Base-by-base conservation (phyloP, 768 basidiomycete species). In the Vishniacozyma victoriae region DNA sequence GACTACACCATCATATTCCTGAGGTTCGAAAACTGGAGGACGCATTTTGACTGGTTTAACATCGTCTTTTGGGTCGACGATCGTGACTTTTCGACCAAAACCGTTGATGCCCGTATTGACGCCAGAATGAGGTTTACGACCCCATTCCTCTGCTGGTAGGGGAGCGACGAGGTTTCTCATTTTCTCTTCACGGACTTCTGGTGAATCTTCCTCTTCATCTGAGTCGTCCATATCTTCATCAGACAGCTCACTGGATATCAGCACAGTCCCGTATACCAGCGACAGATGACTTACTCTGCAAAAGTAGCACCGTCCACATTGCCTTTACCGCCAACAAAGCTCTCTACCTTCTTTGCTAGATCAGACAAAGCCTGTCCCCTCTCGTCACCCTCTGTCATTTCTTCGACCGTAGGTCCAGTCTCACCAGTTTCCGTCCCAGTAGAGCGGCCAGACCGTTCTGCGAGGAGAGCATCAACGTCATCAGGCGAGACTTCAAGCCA, bases 281-380 rank as follows among this genome's bases (percentile, higher is more conserved):
- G 29, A 9, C 29, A 9, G 29, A 33, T 20, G 9, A 76, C 85
- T 64, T 73, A 97, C 92, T 96, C 93, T 45, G 83, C 82, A 62
- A 99, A 93, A 54, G 77, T 74, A 0, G 90, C 95, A 3, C 95
- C 95, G 54, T 88, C 85, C 7, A 95, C 52, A 50, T 87, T 85
- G 2, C 95, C 95, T 64, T 92, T 74, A 2, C 86, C 90, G 58
- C 89, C 82, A 2, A 99, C 83, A 65, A 99, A 99, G n/a, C 76
- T 75, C 59, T 87, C 85, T 1, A 99, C 88, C 66, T 87, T 87
- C 51, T 78, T 73, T 11, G 95, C 92, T 44, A 99, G 77, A 51
- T 79, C 78, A 58, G 81, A 82, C 24, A 97, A 73, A 51, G 79
- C 80, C 18, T 77, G 69, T 9, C 89, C 84, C 66, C 88, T 85